Percentiles rank a stretch among this genome's conserved stretches.
Evolutionary conservation across 2,329 filamentous ascomycete species (phyloP).

Genomic region (Stachybotrys echinatus): DNA sequence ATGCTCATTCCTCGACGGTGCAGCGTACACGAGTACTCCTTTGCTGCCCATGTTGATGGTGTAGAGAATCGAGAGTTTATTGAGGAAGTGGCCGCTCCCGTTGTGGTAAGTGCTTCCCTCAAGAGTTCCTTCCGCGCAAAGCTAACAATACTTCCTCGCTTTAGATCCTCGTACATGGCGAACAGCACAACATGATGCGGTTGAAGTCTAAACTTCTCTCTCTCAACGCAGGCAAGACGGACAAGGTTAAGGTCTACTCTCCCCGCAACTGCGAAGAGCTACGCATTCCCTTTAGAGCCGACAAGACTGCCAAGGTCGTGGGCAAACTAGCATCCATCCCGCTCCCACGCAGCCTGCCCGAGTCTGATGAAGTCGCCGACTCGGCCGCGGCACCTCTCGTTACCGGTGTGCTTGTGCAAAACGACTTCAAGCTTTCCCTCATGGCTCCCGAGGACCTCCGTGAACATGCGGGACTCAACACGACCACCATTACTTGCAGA

Average conservation of each 20-base stretch:
- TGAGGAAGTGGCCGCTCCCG: slow-evolving; percentile 84
- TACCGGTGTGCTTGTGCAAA: slow-evolving; percentile 89
- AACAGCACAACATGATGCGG: slow-evolving; percentile 97
- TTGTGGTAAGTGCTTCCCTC: slow-evolving; percentile 66
- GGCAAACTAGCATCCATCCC: slow-evolving; percentile 82
- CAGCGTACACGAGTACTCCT: slow-evolving; percentile 90
- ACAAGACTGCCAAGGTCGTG: slow-evolving; percentile 94
- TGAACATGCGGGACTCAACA: slow-evolving; percentile 95
- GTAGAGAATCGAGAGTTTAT: slow-evolving; percentile 96
- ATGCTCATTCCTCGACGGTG: slow-evolving; percentile 89
- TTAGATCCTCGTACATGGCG: slow-evolving; percentile 91
- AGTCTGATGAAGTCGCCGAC: slow-evolving; percentile 14
- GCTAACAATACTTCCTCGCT: background rate
- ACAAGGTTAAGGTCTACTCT: slow-evolving; percentile 87
- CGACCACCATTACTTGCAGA: slow-evolving; percentile 88
- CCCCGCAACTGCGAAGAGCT: slow-evolving; percentile 94
- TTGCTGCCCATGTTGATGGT: slow-evolving; percentile 94
- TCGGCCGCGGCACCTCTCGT: slow-evolving; percentile 50
- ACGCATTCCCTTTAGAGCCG: slow-evolving; percentile 88
- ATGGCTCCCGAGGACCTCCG: slow-evolving; percentile 96
- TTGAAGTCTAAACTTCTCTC: slow-evolving; percentile 91
- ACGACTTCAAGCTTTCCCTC: slow-evolving; percentile 93
- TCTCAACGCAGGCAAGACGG: slow-evolving; percentile 75
- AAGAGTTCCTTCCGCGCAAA: background rate
- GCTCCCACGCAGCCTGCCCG: slow-evolving; percentile 45